Evolutionary conservation across 1,284 basidiomycete species (phyloP), one percentile per base, ranked within the genome.

Genomic region (Filobasidium uniguttulatum): DNA sequence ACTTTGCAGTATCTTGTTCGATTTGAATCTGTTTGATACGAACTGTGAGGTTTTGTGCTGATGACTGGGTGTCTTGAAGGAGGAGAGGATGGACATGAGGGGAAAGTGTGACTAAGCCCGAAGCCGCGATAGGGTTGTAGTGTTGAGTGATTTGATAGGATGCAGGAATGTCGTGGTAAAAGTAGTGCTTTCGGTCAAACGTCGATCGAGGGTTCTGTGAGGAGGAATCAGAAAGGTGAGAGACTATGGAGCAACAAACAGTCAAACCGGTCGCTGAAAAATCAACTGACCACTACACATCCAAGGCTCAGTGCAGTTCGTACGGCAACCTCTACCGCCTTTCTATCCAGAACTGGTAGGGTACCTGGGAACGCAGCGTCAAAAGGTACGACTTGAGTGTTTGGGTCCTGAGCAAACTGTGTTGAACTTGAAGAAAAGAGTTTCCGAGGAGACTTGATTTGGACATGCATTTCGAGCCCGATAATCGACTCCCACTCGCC

Each of bases 121-220:
- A 73, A 12, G 72, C 77, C 0, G 91, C 88, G 45, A 96, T 72
- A 0, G 93, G 88, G 26, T 82, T 75, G 66, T 97, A 96, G 58
- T 88, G 84, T 63, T 97, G 93, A 0, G 93, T 97, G 56, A 97
- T 93, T 70, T 99, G 94, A 68, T 91, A 98, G 0, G 91, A 93
- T 3, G 83, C 75, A 0, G 94, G 89, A 28, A 96, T 76, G 68
- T 98, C 93, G 1, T 87, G 79, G 64, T 99, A 98, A 68, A 97
- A 97, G 66, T 98, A 99, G 66, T 98, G 93, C 65, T 99, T 99
- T 58, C 93, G 75, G 68, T 99, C 93, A 58, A 96, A 96, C 1
- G 83, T 75, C 0, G 85, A 91, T n/a, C 75, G 73, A 0, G 59
- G 59, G 59, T 86, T 83, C 68, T 71, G 52, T 1, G 10, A 20